These are phyloP conservation scores for Phyllosticta citribraziliensis DNA, from an alignment of 2,329 filamentous ascomycete species.

Conservation along the genomic window DNA sequence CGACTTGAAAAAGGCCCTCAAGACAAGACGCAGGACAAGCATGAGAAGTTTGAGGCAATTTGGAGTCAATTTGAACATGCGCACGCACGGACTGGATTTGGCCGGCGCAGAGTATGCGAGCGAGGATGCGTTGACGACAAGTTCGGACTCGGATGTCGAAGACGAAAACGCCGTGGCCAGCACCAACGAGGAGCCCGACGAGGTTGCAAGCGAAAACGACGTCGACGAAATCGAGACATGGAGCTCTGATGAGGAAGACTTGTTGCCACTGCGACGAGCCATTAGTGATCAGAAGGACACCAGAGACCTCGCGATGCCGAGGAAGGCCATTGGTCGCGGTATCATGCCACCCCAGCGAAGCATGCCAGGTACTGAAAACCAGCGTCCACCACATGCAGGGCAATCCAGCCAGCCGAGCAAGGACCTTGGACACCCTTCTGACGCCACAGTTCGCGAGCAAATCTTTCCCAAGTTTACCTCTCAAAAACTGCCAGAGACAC, in stretches of 20 bases:
- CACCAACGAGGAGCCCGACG: conserved; percentile 18
- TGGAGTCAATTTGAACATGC: conserved; percentile 62
- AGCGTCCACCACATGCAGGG: background rate
- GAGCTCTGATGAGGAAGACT: background rate
- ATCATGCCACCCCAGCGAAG: too few relatives aligned
- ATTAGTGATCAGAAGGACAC: background rate
- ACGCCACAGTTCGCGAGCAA: conserved; percentile 40
- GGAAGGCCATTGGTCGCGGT: background rate
- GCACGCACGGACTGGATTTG: conserved; percentile 61
- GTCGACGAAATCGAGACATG: conserved; percentile 7
- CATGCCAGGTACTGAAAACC: background rate
- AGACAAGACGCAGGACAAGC: conserved; percentile 44
- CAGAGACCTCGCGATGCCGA: background rate
- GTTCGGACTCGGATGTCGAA: conserved; percentile 20
- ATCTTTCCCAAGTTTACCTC: conserved; percentile 60
- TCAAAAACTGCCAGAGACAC: conserved; percentile 60
- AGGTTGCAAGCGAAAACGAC: conserved; percentile 17
- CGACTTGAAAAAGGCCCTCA: conserved; percentile 53
- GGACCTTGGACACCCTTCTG: conserved; percentile 27
- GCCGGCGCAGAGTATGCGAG: conserved; percentile 40
- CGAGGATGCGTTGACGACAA: conserved; percentile 21
- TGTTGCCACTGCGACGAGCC: background rate
- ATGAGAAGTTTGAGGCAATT: conserved; percentile 40
- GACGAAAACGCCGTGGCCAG: conserved; percentile 22
- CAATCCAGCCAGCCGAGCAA: background rate